Evolutionary conservation across 768 basidiomycete species (phyloP), one percentile per base, ranked within the genome.

Genomic region (Suillus paluster): DNA sequence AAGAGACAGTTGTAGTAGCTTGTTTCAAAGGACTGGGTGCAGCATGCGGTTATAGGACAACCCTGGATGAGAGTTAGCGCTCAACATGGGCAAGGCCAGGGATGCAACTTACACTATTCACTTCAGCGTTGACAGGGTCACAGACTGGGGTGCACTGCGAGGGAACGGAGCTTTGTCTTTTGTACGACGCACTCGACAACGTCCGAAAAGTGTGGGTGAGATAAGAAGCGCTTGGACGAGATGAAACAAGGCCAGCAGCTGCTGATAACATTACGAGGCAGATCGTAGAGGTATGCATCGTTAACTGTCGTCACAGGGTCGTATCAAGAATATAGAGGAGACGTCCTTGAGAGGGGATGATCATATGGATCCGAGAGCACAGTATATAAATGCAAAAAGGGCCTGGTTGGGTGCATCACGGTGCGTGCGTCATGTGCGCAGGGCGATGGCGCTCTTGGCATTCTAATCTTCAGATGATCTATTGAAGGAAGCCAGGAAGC

Each of bases 1-100:
- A 68, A 39, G 63, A 82, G 69, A 62, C 83, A 84, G 50, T 77
- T 69, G 69, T 75, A 82, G 66, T 79, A 82, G 5, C 63, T 58
- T 0, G 65, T 71, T 61, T 80, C 76, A 60, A 83, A 84, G 6
- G 62, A 65, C 12, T 70, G 60, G 6, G 77, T 71, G 66, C 83
- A 84, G 59, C 83, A 84, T 23, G 64, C 61, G 1, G 67, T 67
- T 46, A 61, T 45, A 5, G 73, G 73, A 23, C 72, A 76, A 59
- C 69, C 73, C 73, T 76, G 33, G 30, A 19, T 5, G 30, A 30
- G 11, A 12, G 14, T 64, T 53, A 61, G 25, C 48, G 59, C 63
- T 64, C 54, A 60, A 58, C 62, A 34, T 27, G 39, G 21, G 4
- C 9, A 14, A 56, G 50, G 17, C 36, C 12, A 49, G 17, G 30